A percentile compares a stretch with the other conserved stretches of the same genome.
These are phyloP conservation scores for Leccinum fuscescens DNA, from an alignment of 1,284 basidiomycete species.

Conservation along the genomic window DNA sequence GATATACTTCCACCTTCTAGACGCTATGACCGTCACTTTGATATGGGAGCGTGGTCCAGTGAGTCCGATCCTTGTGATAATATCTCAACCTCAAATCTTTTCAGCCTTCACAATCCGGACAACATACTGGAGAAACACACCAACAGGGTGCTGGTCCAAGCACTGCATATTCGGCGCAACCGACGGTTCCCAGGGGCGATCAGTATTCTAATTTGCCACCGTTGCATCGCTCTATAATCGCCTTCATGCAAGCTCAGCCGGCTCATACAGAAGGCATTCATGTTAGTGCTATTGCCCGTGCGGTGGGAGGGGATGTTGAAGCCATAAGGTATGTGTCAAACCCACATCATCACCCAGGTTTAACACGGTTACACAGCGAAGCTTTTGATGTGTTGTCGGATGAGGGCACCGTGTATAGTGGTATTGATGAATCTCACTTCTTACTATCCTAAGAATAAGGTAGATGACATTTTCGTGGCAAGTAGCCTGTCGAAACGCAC, in stretches of 20 bases:
- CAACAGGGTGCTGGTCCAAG: slow-evolving; percentile 13
- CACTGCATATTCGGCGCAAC: slow-evolving; percentile 33
- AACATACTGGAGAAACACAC: slow-evolving; percentile 18
- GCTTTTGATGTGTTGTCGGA: slow-evolving; percentile 70
- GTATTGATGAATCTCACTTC: slow-evolving; percentile 66
- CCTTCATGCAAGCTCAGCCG: slow-evolving; percentile 50
- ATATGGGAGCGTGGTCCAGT: slow-evolving; percentile 49
- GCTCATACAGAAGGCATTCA: slow-evolving; percentile 57
- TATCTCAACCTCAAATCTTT: slow-evolving; percentile 5
- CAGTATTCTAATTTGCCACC: slow-evolving; percentile 57
- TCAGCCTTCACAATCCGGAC: slow-evolving; percentile 30
- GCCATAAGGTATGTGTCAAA: slow-evolving; percentile 46
- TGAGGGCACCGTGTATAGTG: slow-evolving; percentile 66
- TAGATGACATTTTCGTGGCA: background rate
- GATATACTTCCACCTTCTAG: slow-evolving; percentile 75
- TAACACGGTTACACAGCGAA: slow-evolving; percentile 39
- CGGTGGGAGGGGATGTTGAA: slow-evolving; percentile 42
- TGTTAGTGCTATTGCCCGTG: slow-evolving; percentile 57
- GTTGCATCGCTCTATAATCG: slow-evolving; percentile 65
- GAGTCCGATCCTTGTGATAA: slow-evolving; percentile 15
- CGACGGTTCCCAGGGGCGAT: slow-evolving; percentile 31
- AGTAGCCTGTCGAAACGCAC: background rate
- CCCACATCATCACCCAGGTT: background rate
- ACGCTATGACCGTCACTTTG: slow-evolving; percentile 48
- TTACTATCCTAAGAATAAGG: slow-evolving; percentile 22